A percentile compares a stretch with the other conserved stretches of the same genome.
phyloP scores from a whole-genome alignment of 495 filamentous ascomycete genomes.

The Hyphodiscus hymeniophilus region DNA sequence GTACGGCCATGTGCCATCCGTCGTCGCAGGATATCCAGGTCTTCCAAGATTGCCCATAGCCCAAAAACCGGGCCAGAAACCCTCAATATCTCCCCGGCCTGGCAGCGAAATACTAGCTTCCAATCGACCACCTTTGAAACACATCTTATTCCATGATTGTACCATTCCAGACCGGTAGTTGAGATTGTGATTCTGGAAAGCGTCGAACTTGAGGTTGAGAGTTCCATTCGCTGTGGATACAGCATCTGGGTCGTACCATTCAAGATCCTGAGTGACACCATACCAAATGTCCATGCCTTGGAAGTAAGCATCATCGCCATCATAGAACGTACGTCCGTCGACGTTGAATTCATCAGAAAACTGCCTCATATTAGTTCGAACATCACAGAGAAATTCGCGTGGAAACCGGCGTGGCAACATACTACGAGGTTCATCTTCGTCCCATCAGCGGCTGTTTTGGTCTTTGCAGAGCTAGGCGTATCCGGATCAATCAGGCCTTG shows the following conservation, averaged over 20 bases:
- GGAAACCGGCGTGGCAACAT: slow-evolving; percentile 38
- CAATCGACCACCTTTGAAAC: slow-evolving; percentile 68
- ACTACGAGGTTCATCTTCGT: slow-evolving; percentile 46
- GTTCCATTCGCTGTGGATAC: slow-evolving; percentile 58
- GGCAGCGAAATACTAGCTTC: slow-evolving; percentile 73
- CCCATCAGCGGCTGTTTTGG: slow-evolving; percentile 50
- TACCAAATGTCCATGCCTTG: slow-evolving; percentile 73
- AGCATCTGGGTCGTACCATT: slow-evolving; percentile 82
- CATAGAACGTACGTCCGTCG: slow-evolving; percentile 64
- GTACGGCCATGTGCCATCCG: slow-evolving; percentile 75
- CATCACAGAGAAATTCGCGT: background rate
- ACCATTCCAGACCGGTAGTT: slow-evolving; percentile 76
- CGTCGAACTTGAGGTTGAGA: slow-evolving; percentile 58
- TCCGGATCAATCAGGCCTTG: slow-evolving; percentile 60
- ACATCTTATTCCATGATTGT: slow-evolving; percentile 74
- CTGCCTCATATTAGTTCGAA: slow-evolving; percentile 25
- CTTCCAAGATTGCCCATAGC: slow-evolving; percentile 68
- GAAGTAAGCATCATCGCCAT: slow-evolving; percentile 65
- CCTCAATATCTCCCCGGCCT: slow-evolving; percentile 56
- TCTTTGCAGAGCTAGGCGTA: slow-evolving; percentile 52
- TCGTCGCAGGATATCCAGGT: slow-evolving; percentile 60
- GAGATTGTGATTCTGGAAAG: slow-evolving; percentile 58
- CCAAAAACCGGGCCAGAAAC: slow-evolving; percentile 81
- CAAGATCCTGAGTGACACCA: slow-evolving; percentile 67
- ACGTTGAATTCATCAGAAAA: slow-evolving; percentile 77